These are phyloP conservation scores for Lepidium didymum DNA, from an alignment of 345 rosid species.

Conservation along the genomic window DNA sequence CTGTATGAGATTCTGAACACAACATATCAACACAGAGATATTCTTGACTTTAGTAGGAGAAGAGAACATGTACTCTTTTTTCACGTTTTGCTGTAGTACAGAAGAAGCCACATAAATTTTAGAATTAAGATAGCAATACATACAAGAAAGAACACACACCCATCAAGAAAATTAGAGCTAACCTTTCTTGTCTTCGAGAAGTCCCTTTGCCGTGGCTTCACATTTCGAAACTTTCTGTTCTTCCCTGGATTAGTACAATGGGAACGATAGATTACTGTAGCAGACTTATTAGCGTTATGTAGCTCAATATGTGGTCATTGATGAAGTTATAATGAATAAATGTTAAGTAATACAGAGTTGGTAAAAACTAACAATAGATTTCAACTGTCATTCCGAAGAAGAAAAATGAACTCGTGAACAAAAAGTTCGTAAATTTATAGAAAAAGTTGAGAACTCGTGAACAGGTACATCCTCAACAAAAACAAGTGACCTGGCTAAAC, in stretches of 20 bases:
- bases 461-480: too few relatives aligned
- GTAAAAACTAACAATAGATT: too few relatives aligned
- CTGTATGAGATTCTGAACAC: slow-evolving; percentile 55
- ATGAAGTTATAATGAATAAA: too few relatives aligned
- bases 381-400: too few relatives aligned
- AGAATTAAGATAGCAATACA: neutral
- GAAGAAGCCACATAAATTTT: slow-evolving; percentile 31
- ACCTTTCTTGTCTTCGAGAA: slow-evolving; percentile 84
- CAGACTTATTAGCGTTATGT: neutral
- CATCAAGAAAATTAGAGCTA: slow-evolving; percentile 4
- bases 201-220: slow-evolving; percentile 95
- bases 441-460: too few relatives aligned
- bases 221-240: slow-evolving; percentile 65
- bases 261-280: neutral
- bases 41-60: slow-evolving; percentile 86
- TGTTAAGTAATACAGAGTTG: too few relatives aligned
- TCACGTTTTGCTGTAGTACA: slow-evolving; percentile 50
- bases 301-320: too few relatives aligned
- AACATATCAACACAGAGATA: slow-evolving; percentile 20
- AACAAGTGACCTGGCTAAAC: too few relatives aligned
- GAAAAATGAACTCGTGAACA: too few relatives aligned
- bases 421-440: too few relatives aligned
- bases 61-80: slow-evolving; percentile 77
- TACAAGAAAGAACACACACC: neutral
- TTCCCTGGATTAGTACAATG: slow-evolving; percentile 41